phyloP scores from a whole-genome alignment of 2,329 filamentous ascomycete species.

The Aspergillus costaricaensis region DNA sequence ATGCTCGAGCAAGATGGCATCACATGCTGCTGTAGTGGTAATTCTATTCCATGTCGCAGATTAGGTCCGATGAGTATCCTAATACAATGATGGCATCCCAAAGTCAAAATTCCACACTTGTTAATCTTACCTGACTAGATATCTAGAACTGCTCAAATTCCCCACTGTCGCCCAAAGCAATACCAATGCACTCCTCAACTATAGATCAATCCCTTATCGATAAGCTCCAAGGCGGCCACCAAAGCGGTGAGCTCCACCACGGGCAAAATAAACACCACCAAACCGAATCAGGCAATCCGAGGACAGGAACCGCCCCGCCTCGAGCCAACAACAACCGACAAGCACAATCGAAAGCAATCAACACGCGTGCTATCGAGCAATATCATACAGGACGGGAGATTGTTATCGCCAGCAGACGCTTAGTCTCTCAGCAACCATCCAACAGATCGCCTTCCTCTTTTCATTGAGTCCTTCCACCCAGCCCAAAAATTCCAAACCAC shows the following conservation, averaged over 20 bases:
- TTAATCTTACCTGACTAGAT: too few species aligned
- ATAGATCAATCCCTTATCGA: not conserved
- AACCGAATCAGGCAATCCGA: not conserved
- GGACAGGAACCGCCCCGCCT: conserved; percentile 12
- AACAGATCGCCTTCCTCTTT: too few species aligned
- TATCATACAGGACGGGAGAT: not conserved
- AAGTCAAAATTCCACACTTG: too few species aligned
- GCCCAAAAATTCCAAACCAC: not conserved
- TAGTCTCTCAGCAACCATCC: not conserved
- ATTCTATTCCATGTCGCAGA: too few species aligned
- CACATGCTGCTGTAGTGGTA: too few species aligned
- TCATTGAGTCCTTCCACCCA: too few species aligned
- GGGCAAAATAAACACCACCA: conserved; percentile 2
- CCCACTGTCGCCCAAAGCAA: not conserved
- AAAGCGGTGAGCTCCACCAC: not conserved
- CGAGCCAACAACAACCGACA: conserved; percentile 1
- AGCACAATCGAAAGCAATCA: conserved; percentile 13
- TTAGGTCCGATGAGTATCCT: too few species aligned
- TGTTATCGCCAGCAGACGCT: not conserved
- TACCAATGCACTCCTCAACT: not conserved
- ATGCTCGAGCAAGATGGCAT: too few species aligned
- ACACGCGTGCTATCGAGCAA: not conserved
- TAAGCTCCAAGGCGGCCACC: not conserved
- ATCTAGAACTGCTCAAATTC: too few species aligned
- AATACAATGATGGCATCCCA: too few species aligned